phyloP scores from a whole-genome alignment of 2,329 filamentous ascomycete species.

The Myrmaecium sp. region DNA sequence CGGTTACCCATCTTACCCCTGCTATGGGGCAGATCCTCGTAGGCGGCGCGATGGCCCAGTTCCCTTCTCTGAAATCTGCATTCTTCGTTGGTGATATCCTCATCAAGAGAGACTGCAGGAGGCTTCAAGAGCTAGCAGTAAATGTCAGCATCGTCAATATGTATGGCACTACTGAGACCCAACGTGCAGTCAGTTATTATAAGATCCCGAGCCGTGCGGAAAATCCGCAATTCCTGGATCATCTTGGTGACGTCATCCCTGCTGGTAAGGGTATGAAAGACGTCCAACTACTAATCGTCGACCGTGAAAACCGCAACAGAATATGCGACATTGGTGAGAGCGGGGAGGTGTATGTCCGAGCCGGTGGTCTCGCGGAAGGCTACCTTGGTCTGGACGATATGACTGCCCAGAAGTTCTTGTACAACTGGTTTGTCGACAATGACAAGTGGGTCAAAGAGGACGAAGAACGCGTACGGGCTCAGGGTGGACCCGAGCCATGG shows the following conservation, averaged over 20 bases:
- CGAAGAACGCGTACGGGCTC: constrained; percentile 31
- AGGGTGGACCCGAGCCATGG: constrained; percentile 51
- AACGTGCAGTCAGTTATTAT: constrained; percentile 67
- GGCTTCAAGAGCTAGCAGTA: constrained; percentile 56
- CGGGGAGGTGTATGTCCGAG: constrained; percentile 70
- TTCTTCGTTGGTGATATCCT: constrained; percentile 90
- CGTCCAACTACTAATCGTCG: constrained; percentile 74
- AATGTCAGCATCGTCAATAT: constrained; percentile 68
- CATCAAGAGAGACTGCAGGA: constrained; percentile 65
- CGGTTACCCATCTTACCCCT: constrained; percentile 77
- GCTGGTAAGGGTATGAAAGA: constrained; percentile 76
- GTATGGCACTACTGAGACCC: constrained; percentile 79
- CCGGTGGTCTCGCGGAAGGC: constrained; percentile 68
- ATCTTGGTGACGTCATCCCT: constrained; percentile 59
- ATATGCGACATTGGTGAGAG: constrained; percentile 67
- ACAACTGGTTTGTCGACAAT: constrained; percentile 73
- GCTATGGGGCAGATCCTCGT: constrained; percentile 93
- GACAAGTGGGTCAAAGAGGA: constrained; percentile 51
- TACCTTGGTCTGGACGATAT: constrained; percentile 49
- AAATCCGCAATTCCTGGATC: constrained; percentile 46
- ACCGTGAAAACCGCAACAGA: constrained; percentile 46
- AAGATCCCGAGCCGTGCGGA: constrained; percentile 51
- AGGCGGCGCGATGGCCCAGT: constrained; percentile 62
- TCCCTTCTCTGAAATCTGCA: constrained; percentile 58
- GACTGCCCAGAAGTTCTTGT: constrained; percentile 57